A percentile compares a stretch with the other conserved stretches of the same genome.
Conservation (phyloP, 306 rosid species). For the Heteromeles arbutifolia region DNA sequence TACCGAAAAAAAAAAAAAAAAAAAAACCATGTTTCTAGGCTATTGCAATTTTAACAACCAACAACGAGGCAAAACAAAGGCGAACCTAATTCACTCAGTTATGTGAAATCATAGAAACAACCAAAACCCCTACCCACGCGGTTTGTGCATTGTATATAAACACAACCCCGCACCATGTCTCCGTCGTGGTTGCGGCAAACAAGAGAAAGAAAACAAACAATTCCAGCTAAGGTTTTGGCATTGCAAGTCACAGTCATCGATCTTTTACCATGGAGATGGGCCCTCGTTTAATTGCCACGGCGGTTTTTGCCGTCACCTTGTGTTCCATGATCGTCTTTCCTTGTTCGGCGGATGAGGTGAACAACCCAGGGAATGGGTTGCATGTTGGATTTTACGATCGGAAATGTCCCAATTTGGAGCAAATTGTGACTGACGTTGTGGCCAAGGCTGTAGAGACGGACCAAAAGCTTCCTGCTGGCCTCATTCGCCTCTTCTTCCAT, state of each 20-base stretch:
- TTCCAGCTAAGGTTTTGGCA: background rate
- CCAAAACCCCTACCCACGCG: background rate
- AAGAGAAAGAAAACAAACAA: background rate
- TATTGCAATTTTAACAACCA: too few relatives aligned
- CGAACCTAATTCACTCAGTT: background rate
- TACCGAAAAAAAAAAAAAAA: too few relatives aligned
- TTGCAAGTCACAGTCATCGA: slow-evolving; percentile 1
- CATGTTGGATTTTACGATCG: slow-evolving; percentile 26
- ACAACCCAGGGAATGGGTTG: background rate
- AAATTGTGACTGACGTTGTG: slow-evolving; percentile 20
- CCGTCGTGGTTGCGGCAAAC: background rate
- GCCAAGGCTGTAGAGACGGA: background rate
- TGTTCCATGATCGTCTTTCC: background rate
- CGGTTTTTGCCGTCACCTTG: slow-evolving; percentile 6
- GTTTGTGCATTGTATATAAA: background rate
- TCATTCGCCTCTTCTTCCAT: slow-evolving; percentile 63
- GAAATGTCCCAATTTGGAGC: slow-evolving; percentile 46
- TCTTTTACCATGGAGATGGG: background rate
- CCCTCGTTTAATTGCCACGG: background rate
- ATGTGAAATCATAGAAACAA: background rate
- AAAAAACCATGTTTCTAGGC: too few relatives aligned
- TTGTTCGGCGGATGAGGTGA: background rate
- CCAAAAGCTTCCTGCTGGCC: slow-evolving; percentile 18
- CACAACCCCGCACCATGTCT: background rate
- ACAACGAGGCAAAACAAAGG: too few relatives aligned